phyloP scores from a whole-genome alignment of 257 asterid species.

The Apocynum venetum region DNA sequence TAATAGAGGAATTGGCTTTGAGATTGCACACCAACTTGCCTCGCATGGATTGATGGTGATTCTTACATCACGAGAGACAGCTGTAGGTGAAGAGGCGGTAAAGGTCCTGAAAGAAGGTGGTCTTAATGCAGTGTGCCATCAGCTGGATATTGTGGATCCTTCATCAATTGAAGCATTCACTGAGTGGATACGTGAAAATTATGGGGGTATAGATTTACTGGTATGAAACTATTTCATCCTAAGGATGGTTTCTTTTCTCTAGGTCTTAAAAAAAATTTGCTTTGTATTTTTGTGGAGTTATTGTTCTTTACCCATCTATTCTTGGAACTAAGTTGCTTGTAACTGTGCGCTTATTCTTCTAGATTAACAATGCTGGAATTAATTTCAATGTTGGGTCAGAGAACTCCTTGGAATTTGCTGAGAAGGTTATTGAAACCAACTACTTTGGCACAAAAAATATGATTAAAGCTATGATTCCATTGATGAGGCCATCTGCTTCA shows the following conservation, averaged over 20 bases:
- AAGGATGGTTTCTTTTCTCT: background rate
- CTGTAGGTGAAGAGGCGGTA: slow-evolving; percentile 64
- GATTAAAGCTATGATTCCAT: slow-evolving; percentile 67
- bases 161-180: slow-evolving; percentile 53
- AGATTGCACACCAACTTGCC: slow-evolving; percentile 75
- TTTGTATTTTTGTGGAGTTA: background rate
- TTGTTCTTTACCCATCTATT: background rate
- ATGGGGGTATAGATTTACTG: slow-evolving; percentile 79
- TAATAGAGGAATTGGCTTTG: slow-evolving; percentile 90
- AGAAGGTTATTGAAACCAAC: slow-evolving; percentile 66
- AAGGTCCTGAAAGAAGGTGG: slow-evolving; percentile 62
- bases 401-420: slow-evolving; percentile 69
- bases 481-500: slow-evolving; percentile 57
- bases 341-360: slow-evolving; percentile 7
- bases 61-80: slow-evolving; percentile 66
- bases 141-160: slow-evolving; percentile 63
- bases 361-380: slow-evolving; percentile 93
- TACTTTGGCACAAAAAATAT: slow-evolving; percentile 80
- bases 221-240: slow-evolving; percentile 29
- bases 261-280: background rate
- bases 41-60: slow-evolving; percentile 64
- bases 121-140: slow-evolving; percentile 58
- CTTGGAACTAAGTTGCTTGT: background rate
- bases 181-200: slow-evolving; percentile 54
- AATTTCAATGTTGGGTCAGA: slow-evolving; percentile 69